Evolutionary conservation across 768 basidiomycete genomes (phyloP), one percentile per base, ranked within the genome.

Genomic region (Termitomyces sp.): DNA sequence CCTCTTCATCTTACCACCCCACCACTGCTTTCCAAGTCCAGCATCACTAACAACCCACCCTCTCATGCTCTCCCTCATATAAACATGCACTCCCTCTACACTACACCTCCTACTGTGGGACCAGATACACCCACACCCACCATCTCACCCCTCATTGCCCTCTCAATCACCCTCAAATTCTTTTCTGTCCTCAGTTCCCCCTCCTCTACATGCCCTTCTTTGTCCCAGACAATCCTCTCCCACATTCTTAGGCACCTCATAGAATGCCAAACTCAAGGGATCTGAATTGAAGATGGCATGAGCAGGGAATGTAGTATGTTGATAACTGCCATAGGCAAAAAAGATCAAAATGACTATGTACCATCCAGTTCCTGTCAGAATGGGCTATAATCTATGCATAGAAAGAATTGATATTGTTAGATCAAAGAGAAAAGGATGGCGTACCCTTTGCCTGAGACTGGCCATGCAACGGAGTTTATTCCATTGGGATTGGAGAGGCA

Each of bases 121-220:
- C 25, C 25, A 25, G 25, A 25, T 25, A 1, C 25, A 5, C 31
- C 15, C 17, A 37, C 37, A 25, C 53, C 53, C 25, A 25, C 25
- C 25, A 25, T 25, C 25, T 25, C 25, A 25, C 25, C 43, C 37
- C 12, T 17, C 25, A 47, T 60, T 42, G 42, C 59, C 38, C 60
- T 59, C 56, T 61, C 55, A 47, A 69, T 31, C 1, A 32, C 63
- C 49, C 60, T 67, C 57, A 69, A 15, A 50, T 71, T 72, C 47
- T 54, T 61, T 40, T 70, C 68, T 11, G 70, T 72, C 56, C 72
- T 46, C 51, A 59, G 69, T n/a, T 64, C 61, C 72, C 72, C 72
- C 58, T 47, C 61, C 25, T 25, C 25, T 25, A 1, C 25, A 25
- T 25, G 25, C 25, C 52, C 38, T 49, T 60, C 49, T 37, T 59